Evolutionary conservation across 1,284 basidiomycete species (phyloP), one percentile per base, ranked within the genome.

Genomic region (Takashimella koratensis): DNA sequence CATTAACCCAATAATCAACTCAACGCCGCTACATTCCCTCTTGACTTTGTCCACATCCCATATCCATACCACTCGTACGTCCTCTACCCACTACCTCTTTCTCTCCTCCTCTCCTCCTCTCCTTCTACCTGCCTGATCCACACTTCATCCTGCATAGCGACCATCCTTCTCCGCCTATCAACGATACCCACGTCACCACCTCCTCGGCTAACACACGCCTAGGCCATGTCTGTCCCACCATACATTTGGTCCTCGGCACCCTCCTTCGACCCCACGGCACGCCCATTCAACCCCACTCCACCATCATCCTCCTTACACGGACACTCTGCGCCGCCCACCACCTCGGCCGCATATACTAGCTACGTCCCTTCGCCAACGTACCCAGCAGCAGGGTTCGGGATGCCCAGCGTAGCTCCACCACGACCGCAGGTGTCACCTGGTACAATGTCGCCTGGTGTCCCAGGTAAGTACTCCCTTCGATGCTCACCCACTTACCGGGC

Each of bases 231-330:
- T n/a, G n/a, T n/a, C n/a, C n/a, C n/a, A n/a, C n/a, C n/a, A n/a
- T n/a, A n/a, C n/a, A n/a, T n/a, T n/a, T n/a, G n/a, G n/a, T n/a
- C n/a, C n/a, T n/a, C n/a, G n/a, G n/a, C n/a, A n/a, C n/a, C n/a
- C n/a, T n/a, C n/a, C n/a, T n/a, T n/a, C n/a, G n/a, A 23, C 24
- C 19, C 21, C 25, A 57, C 57, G 58, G 3, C 49, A 13, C 27
- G 27, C 13, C 21, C 50, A 20, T n/a, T 19, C 42, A 23, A 41
- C 47, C 48, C 20, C 40, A 42, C 48, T 22, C 39, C 22, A 19
- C 43, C 21, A 45, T 25, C 23, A n/a, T 25, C 22, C 21, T 25
- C 24, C 43, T 45, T n/a, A n/a, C n/a, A n/a, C n/a, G n/a, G n/a
- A n/a, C 43, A 6, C 21, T n/a, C 43, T 25, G 1, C 43, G n/a